A percentile compares a stretch with the other conserved stretches of the same genome.
These are phyloP conservation scores for Geotrichum candidum DNA, from an alignment of 1,139 yeast genomes.

Conservation along the genomic window DNA sequence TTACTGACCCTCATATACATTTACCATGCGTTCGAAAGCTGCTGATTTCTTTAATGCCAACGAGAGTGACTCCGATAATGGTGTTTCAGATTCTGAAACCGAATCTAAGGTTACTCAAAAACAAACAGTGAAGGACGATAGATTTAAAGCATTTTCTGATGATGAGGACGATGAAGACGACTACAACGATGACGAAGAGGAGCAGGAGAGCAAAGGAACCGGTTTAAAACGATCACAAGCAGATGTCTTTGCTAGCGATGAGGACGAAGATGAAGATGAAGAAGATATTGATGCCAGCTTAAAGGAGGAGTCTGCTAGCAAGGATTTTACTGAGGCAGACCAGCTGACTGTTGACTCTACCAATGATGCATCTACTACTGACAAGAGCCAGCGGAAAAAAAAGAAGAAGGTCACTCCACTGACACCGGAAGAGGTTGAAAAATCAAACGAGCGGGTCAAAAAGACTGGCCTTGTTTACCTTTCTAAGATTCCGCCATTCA, in stretches of 20 bases:
- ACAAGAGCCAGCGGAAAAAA: slow-evolving; percentile 3
- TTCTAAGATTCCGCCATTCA: slow-evolving; percentile 89
- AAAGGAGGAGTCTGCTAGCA: slow-evolving; percentile 8
- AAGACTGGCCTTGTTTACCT: slow-evolving; percentile 88
- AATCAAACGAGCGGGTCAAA: slow-evolving; percentile 40
- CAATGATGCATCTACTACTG: neutral
- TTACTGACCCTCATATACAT: neutral
- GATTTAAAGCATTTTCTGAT: slow-evolving; percentile 12
- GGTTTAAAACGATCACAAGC: slow-evolving; percentile 6
- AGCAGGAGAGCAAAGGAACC: slow-evolving; percentile 9
- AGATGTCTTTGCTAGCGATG: slow-evolving; percentile 12
- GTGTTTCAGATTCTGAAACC: slow-evolving; percentile 2
- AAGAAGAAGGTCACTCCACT: slow-evolving; percentile 28
- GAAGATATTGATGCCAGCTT: slow-evolving; percentile 14
- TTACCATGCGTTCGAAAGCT: slow-evolving; percentile 2
- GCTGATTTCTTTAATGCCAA: slow-evolving; percentile 14
- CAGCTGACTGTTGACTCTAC: neutral
- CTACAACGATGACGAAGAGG: slow-evolving; percentile 14
- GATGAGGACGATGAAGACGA: slow-evolving; percentile 11
- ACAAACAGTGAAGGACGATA: slow-evolving; percentile 3
- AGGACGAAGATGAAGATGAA: slow-evolving; percentile 15
- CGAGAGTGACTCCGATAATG: slow-evolving; percentile 7
- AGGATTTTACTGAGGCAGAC: slow-evolving; percentile 12
- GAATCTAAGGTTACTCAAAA: slow-evolving; percentile 6
- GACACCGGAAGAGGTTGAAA: slow-evolving; percentile 31